Evolutionary conservation across 1,284 basidiomycete genomes (phyloP).

Genomic region (Fistulina hepatica): DNA sequence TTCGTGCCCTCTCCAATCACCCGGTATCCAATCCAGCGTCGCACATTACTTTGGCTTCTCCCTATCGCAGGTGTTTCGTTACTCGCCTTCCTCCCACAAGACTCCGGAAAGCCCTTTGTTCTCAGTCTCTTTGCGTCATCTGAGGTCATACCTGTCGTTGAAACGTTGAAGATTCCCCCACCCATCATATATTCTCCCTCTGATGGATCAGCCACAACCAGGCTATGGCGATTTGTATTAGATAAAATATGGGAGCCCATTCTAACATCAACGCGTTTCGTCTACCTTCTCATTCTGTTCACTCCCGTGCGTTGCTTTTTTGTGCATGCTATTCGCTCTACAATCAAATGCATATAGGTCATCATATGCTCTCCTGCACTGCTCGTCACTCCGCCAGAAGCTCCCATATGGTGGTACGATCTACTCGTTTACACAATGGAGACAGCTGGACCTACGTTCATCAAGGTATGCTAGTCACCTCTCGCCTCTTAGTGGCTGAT

Average conservation of each 20-base stretch:
- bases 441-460: slow-evolving; percentile 91
- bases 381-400: too few relatives aligned
- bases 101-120: slow-evolving; percentile 29
- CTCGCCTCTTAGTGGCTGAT: slow-evolving; percentile 9
- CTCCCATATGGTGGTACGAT: slow-evolving; percentile 88
- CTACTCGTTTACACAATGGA: slow-evolving; percentile 88
- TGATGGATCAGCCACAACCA: slow-evolving; percentile 42
- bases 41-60: slow-evolving; percentile 38
- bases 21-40: slow-evolving; percentile 20
- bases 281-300: slow-evolving; percentile 79
- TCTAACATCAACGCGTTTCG: slow-evolving; percentile 74
- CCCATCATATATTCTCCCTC: slow-evolving; percentile 49
- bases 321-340: slow-evolving; percentile 83
- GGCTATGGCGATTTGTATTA: slow-evolving; percentile 36
- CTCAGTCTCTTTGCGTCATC: slow-evolving; percentile 46
- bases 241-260: slow-evolving; percentile 76
- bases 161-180: slow-evolving; percentile 16
- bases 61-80: slow-evolving; percentile 45
- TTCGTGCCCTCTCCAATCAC: slow-evolving; percentile 19
- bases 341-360: too few relatives aligned
- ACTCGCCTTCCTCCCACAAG: slow-evolving; percentile 35
- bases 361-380: too few relatives aligned
- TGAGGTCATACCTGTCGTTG: slow-evolving; percentile 44
- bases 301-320: slow-evolving; percentile 76
- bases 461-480: slow-evolving; percentile 56